Evolutionary conservation across 164 flowering plant species (phyloP), one percentile per base, ranked within the genome.

Genomic region (Dillenia suffruticosa): DNA sequence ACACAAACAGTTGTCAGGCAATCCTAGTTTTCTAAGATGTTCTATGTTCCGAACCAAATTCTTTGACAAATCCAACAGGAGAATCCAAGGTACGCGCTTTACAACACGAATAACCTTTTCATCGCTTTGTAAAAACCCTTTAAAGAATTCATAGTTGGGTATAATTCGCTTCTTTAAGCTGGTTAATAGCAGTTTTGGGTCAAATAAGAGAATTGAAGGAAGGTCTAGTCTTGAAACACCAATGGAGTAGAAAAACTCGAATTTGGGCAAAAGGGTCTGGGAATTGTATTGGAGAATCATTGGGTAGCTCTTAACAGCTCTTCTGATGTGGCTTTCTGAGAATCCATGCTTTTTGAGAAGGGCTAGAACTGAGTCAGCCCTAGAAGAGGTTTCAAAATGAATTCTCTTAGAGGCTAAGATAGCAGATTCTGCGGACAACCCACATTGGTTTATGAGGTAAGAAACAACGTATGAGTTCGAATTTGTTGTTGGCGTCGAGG

Each of bases 71-170:
- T 3, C 16, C 24, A 7, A 54, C 16, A 54, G 46, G 40, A 11
- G 53, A 58, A 16, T 26, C 59, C 63, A 10, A 0, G 45, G 11
- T 8, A 24, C 17, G 46, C 59, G 53, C 53, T 15, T 66, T 12
- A 59, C 47, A 26, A 56, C 46, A 8, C 49, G 49, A 9, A 44
- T 26, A 43, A 67, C 56, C 14, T 49, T 24, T 10, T 67, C 61
- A 45, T 61, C 51, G 1, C 56, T 61, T 1, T 51, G 58, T 5
- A 61, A 49, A 48, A 49, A 48, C 17, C 9, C 49, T 49, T 49
- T 55, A 11, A 67, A 61, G 55, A 55, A 50, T 32, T 54, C 22
- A 49, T 44, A 49, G 8, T 49, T 19, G 26, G 53, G 59, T 40
- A 26, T 44, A 10, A 67, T n/a, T 0, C 51, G 53, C 51, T 22